Evolutionary conservation across 75 land plant species (phyloP).

Genomic region (Gnetum montanum): DNA sequence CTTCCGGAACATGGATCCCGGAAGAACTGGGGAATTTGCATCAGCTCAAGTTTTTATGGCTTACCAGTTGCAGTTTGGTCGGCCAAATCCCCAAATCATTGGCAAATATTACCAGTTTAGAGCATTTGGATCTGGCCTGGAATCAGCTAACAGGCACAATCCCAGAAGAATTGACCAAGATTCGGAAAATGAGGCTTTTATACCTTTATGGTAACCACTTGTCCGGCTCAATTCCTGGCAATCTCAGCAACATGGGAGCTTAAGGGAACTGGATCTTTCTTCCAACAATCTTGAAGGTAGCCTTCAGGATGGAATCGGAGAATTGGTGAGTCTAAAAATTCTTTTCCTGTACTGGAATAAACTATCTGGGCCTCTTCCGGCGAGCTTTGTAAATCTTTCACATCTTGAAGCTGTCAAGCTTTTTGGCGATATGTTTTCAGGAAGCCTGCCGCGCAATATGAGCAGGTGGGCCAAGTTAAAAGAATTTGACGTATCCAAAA

Average conservation of each 20-base stretch:
- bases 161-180: background rate
- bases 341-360: constrained; percentile 16
- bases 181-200: constrained; percentile 5
- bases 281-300: constrained; percentile 15
- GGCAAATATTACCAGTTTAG: constrained; percentile 4
- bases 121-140: background rate
- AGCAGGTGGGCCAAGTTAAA: constrained; percentile 13
- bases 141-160: constrained; percentile 7
- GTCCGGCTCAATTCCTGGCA: constrained; percentile 19
- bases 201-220: constrained; percentile 6
- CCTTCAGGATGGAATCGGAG: constrained; percentile 29
- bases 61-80: constrained; percentile 19
- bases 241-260: constrained; percentile 11
- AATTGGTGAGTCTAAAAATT: constrained; percentile 10
- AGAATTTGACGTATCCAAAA: constrained; percentile 30
- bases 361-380: constrained; percentile 32
- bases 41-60: constrained; percentile 30
- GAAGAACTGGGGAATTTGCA: constrained; percentile 29
- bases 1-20: constrained; percentile 23
- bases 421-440: constrained; percentile 21
- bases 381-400: constrained; percentile 16
- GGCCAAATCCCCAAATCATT: constrained; percentile 50
- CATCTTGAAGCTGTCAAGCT: constrained; percentile 14
- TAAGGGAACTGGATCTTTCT: constrained; percentile 11
- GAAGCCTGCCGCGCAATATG: constrained; percentile 25